Evolutionary conservation across 2,329 filamentous ascomycete genomes (phyloP).

Genomic region (Ceratocystiopsis minuta): DNA sequence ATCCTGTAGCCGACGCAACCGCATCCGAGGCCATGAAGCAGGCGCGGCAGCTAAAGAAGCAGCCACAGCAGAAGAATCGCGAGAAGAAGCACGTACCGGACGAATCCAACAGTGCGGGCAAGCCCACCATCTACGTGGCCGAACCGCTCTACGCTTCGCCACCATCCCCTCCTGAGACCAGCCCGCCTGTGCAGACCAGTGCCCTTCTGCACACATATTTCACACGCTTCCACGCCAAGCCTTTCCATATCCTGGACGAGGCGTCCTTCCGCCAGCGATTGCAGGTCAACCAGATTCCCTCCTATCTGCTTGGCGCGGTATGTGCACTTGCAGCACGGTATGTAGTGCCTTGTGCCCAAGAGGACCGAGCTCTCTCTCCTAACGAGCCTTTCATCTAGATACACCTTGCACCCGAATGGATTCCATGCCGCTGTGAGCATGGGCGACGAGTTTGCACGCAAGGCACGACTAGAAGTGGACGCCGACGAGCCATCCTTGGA

Average conservation of each 20-base stretch:
- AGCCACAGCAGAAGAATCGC: too few relatives aligned
- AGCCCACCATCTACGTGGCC: too few relatives aligned
- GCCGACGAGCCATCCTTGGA: constrained; percentile 69
- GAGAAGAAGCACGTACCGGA: too few relatives aligned
- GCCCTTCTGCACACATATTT: constrained; percentile 65
- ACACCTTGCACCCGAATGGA: constrained; percentile 48
- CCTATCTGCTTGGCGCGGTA: constrained; percentile 35
- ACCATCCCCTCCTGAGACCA: too few relatives aligned
- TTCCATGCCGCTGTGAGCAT: constrained; percentile 49
- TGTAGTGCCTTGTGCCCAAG: constrained; percentile 3
- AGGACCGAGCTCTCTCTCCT: too few relatives aligned
- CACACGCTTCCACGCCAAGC: constrained; percentile 59
- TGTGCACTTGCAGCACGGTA: constrained; percentile 47
- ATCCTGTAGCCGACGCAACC: too few relatives aligned
- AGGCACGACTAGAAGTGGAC: constrained; percentile 52
- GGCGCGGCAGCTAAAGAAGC: too few relatives aligned
- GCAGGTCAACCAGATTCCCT: constrained; percentile 46
- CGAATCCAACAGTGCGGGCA: too few relatives aligned
- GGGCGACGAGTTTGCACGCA: constrained; percentile 56
- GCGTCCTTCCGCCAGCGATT: constrained; percentile 52
- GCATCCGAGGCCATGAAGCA: too few relatives aligned
- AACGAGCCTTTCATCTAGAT: constrained; percentile 28
- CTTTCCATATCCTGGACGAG: constrained; percentile 69
- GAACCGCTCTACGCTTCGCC: too few relatives aligned
- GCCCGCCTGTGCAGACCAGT: constrained; percentile 31